These are phyloP conservation scores for Nemania sp. DNA, from an alignment of 2,329 filamentous ascomycete species.

Conservation along the genomic window DNA sequence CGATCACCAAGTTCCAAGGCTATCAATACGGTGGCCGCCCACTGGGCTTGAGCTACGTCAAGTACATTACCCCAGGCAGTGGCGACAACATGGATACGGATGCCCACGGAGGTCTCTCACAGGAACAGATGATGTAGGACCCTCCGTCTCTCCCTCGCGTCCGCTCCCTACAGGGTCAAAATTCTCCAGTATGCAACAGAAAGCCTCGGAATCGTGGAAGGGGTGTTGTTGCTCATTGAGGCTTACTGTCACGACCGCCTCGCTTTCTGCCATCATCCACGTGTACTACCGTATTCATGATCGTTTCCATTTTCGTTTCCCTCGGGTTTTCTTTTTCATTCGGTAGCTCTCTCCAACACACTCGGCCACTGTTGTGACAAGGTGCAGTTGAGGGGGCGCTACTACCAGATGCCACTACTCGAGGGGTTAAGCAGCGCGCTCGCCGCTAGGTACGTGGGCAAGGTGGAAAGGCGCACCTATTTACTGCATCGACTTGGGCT, in stretches of 20 bases:
- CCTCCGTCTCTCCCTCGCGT: neutral
- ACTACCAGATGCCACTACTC: conserved; percentile 9
- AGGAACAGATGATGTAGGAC: conserved; percentile 93
- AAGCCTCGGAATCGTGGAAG: neutral
- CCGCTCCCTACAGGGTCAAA: neutral
- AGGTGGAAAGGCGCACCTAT: conserved; percentile 24
- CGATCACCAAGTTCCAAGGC: conserved; percentile 95
- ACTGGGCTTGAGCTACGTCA: conserved; percentile 90
- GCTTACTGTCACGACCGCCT: neutral
- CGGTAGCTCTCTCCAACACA: neutral
- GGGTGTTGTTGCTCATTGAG: neutral
- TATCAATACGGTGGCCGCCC: conserved; percentile 97
- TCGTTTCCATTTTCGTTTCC: neutral
- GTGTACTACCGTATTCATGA: too few relatives aligned
- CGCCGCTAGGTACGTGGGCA: conserved; percentile 22
- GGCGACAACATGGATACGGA: conserved; percentile 83
- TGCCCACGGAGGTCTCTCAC: conserved; percentile 76
- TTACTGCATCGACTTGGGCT: conserved; percentile 20
- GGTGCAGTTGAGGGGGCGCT: neutral
- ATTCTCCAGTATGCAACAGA: neutral
- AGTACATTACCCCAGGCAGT: conserved; percentile 76
- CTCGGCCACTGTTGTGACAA: neutral
- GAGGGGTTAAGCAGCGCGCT: conserved; percentile 15
- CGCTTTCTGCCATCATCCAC: neutral
- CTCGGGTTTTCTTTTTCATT: neutral